These are phyloP conservation scores for Mycosphaerella arachidis DNA, from an alignment of 2,329 filamentous ascomycete species.

Conservation along the genomic window DNA sequence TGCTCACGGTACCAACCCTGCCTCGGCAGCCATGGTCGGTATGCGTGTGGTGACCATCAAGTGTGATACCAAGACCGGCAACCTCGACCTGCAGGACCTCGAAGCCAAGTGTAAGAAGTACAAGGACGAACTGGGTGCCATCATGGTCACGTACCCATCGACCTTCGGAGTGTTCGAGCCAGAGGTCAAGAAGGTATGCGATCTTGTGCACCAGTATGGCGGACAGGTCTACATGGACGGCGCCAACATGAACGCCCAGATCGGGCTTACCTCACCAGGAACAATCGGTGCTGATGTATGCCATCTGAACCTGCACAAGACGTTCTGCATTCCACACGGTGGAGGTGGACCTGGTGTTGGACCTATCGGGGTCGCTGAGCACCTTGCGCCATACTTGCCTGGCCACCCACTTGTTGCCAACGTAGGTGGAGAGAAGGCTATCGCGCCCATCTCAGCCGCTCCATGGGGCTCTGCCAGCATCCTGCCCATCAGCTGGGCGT, in stretches of 20 bases:
- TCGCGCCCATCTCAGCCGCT: slow-evolving; percentile 73
- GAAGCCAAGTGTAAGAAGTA: slow-evolving; percentile 86
- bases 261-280: slow-evolving; percentile 88
- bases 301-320: slow-evolving; percentile 97
- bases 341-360: slow-evolving; percentile 91
- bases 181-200: slow-evolving; percentile 75
- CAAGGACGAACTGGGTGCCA: slow-evolving; percentile 76
- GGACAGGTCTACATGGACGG: slow-evolving; percentile 98
- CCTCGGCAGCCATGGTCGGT: slow-evolving; percentile 90
- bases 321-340: slow-evolving; percentile 96
- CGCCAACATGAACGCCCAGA: slow-evolving; percentile 98
- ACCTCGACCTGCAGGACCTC: slow-evolving; percentile 81
- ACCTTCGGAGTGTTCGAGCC: slow-evolving; percentile 96
- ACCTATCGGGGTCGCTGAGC: slow-evolving; percentile 83
- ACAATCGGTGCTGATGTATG: slow-evolving; percentile 96
- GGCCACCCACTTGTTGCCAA: slow-evolving; percentile 60
- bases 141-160: slow-evolving; percentile 96
- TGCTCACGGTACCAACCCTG: slow-evolving; percentile 92
- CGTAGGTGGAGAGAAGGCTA: slow-evolving; percentile 51
- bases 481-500: slow-evolving; percentile 89
- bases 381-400: slow-evolving; percentile 73
- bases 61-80: slow-evolving; percentile 80
- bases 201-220: slow-evolving; percentile 79
- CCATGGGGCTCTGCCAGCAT: slow-evolving; percentile 87
- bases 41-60: slow-evolving; percentile 93